These are phyloP conservation scores for Capsicum baccatum DNA, from an alignment of 257 asterid species.

Conservation along the genomic window DNA sequence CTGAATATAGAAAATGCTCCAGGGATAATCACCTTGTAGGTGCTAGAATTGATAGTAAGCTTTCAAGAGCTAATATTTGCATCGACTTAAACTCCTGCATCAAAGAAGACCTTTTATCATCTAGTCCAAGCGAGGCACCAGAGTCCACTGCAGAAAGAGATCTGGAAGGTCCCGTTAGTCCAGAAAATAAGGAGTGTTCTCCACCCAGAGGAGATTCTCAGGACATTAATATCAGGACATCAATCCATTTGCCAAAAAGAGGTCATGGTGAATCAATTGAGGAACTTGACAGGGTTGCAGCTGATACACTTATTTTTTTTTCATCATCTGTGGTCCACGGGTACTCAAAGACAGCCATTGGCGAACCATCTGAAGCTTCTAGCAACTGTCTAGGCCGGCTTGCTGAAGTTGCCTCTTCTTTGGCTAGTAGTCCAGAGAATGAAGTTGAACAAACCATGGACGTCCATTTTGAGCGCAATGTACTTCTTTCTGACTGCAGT, in stretches of 20 bases:
- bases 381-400: slow-evolving; percentile 52
- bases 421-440: slow-evolving; percentile 39
- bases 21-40: slow-evolving; percentile 30
- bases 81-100: slow-evolving; percentile 42
- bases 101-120: slow-evolving; percentile 37
- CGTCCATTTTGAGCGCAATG: slow-evolving; percentile 31
- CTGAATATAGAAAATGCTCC: slow-evolving; percentile 20
- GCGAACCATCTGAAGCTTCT: slow-evolving; percentile 31
- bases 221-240: slow-evolving; percentile 40
- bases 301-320: slow-evolving; percentile 52
- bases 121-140: slow-evolving; percentile 6
- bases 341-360: slow-evolving; percentile 20
- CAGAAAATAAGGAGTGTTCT: slow-evolving; percentile 62
- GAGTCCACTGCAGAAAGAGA: slow-evolving; percentile 36
- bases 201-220: slow-evolving; percentile 62
- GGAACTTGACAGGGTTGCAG: slow-evolving; percentile 55
- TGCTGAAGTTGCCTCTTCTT: slow-evolving; percentile 60
- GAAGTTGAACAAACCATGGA: slow-evolving; percentile 29
- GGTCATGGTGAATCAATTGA: neutral
- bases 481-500: slow-evolving; percentile 29
- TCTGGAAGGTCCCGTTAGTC: slow-evolving; percentile 60
- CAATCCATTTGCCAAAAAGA: slow-evolving; percentile 32
- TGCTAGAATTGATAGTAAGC: slow-evolving; percentile 32
- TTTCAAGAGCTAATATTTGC: slow-evolving; percentile 30
- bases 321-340: slow-evolving; percentile 37